Conservation (phyloP, 805 yeast genomes). For the Schwanniomyces pseudopolymorphus region DNA sequence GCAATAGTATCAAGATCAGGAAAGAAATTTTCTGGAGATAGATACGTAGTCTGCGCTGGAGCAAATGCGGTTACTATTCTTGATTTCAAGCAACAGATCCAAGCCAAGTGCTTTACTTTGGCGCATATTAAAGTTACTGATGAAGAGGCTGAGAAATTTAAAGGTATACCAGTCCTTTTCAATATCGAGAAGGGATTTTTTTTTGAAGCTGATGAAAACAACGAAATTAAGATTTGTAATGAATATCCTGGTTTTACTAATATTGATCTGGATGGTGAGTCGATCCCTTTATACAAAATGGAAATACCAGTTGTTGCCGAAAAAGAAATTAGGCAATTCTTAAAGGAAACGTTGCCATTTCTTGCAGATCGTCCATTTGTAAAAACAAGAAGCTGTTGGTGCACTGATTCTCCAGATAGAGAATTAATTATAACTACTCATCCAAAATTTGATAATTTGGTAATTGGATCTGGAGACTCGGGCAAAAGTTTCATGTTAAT, state of each 20-base stretch:
- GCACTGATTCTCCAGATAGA: constrained; percentile 36
- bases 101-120: constrained; percentile 41
- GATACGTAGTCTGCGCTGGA: too few species aligned
- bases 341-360: constrained; percentile 30
- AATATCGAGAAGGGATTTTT: constrained; percentile 40
- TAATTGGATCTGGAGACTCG: constrained; percentile 35
- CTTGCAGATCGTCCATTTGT: constrained; percentile 26
- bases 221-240: constrained; percentile 37
- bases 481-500: constrained; percentile 34
- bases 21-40: too few species aligned
- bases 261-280: constrained; percentile 9
- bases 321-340: constrained; percentile 27
- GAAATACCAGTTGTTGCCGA: constrained; percentile 30
- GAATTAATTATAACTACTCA: constrained; percentile 27
- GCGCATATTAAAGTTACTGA: constrained; percentile 37
- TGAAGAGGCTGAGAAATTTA: constrained; percentile 28
- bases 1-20: too few species aligned
- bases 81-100: constrained; percentile 33
- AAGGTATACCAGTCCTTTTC: constrained; percentile 34
- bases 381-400: constrained; percentile 33
- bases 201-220: constrained; percentile 37
- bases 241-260: constrained; percentile 41
- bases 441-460: constrained; percentile 22
- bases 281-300: constrained; percentile 26
- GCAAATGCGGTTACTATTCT: too few species aligned